phyloP scores from a whole-genome alignment of 169 alveolate genomes.

The Plasmodium gallinaceum region DNA sequence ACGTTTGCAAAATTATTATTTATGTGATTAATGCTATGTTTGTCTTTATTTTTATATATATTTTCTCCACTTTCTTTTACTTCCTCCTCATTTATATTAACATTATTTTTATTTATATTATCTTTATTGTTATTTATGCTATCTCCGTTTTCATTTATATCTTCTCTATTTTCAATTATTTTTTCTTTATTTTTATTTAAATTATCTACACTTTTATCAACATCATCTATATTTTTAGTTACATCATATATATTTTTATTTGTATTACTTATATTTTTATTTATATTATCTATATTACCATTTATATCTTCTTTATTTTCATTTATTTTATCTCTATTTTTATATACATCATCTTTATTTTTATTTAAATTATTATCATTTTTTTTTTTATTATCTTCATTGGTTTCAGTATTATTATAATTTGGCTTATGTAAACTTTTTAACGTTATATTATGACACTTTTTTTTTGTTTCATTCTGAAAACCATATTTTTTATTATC shows the following conservation, averaged over 20 bases:
- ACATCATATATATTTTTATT: background rate
- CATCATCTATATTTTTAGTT: too few species aligned
- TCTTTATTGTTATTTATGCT: background rate
- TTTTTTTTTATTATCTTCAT: background rate
- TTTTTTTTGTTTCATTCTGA: too few species aligned
- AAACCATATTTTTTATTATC: background rate
- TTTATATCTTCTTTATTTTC: background rate
- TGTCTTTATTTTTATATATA: background rate
- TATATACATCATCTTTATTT: background rate
- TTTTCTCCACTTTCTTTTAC: background rate
- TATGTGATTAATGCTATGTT: background rate
- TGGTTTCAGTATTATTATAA: background rate
- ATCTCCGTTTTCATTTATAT: background rate
- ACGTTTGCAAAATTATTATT: background rate
- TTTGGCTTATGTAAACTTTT: too few species aligned
- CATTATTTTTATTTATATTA: background rate
- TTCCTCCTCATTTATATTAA: too few species aligned
- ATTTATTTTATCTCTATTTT: background rate
- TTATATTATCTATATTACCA: background rate
- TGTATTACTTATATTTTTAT: background rate
- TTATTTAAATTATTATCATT: background rate
- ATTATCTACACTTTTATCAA: slow-evolving; percentile 5
- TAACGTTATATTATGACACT: too few species aligned
- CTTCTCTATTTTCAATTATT: background rate
- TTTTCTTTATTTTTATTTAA: background rate